These are phyloP conservation scores for Exutisphaerella laricina DNA, from an alignment of 2,329 filamentous ascomycete genomes.

Conservation along the genomic window DNA sequence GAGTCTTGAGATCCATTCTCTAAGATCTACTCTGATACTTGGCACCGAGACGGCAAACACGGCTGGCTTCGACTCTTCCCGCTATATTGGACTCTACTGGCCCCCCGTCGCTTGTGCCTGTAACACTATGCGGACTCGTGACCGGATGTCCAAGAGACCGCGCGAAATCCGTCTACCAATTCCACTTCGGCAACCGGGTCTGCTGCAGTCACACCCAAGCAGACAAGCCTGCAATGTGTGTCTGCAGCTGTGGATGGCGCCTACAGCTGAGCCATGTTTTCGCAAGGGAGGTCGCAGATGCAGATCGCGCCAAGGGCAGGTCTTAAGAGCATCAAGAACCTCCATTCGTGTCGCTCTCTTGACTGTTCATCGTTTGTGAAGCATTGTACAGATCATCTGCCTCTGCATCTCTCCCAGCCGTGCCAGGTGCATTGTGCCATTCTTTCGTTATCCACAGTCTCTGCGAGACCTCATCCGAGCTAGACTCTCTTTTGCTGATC, in stretches of 20 bases:
- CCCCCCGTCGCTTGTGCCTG: constrained; percentile 1
- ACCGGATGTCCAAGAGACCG: constrained; percentile 4
- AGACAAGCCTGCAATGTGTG: constrained; percentile 11
- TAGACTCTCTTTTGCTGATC: constrained; percentile 22
- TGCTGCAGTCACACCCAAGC: constrained; percentile 18
- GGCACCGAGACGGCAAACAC: constrained; percentile 1
- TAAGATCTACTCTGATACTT: constrained; percentile 7
- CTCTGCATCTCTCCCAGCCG: constrained; percentile 7
- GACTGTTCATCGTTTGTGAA: constrained; percentile 1
- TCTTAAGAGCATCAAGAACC: constrained; percentile 19
- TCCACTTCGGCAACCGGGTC: constrained; percentile 12
- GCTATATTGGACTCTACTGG: constrained; percentile 6
- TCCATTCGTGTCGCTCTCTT: constrained; percentile 6
- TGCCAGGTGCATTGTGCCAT: constrained; percentile 24
- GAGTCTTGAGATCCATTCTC: constrained; percentile 4
- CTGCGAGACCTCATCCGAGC: constrained; percentile 21
- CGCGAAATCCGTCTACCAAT: constrained; percentile 4
- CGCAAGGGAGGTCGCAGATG: constrained; percentile 14
- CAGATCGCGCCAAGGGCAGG: constrained; percentile 21
- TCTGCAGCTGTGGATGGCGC: constrained; percentile 18
- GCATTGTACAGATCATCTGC: constrained; percentile 7
- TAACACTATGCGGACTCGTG: constrained; percentile 4
- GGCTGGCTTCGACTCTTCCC: neutral
- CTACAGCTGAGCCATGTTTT: constrained; percentile 15
- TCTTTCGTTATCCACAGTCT: constrained; percentile 18